Evolutionary conservation across 495 filamentous ascomycete species (phyloP), one percentile per base, ranked within the genome.

Genomic region (Penicillium turbatum): DNA sequence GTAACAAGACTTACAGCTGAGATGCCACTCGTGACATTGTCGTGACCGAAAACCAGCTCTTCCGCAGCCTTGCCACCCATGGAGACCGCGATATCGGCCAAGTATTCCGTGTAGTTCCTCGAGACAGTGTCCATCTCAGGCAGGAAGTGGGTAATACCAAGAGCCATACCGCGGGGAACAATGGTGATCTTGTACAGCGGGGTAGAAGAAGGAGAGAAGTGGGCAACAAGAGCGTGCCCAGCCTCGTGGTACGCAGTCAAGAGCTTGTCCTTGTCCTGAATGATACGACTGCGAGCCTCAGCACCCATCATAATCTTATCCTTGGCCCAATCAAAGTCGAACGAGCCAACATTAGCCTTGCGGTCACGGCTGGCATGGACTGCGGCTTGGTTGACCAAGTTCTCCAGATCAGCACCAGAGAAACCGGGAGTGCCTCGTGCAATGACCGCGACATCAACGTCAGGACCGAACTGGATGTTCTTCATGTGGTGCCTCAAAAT

Each of bases 301-400:
- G 92, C 89, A 41, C 93, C 93, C 89, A 98, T 95, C 75, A 97
- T 86, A 51, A 98, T 89, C 72, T 92, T 95, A 75, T 98, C 93
- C 69, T 95, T 97, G 41, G 93, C 92, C 90, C 90, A 97, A 56
- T 97, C 93, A 48, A 98, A 87, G 64, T 97, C 90, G 16, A 78
- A 66, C 65, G 89, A 85, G 17, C 79, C 74, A 55, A 98, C 91
- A 38, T 82, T 81, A 38, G 70, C 71, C 13, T 84, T 79, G 70
- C 89, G 92, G 46, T 85, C 78, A 66, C 91, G 88, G 66, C 86
- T 89, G 13, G 93, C 93, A 59, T 86, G 90, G 32, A 97, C 85
- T 8, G 93, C 93, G 31, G 93, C 93, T 71, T 96, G 90, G 70
- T 98, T 98, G 60, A 96, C 87, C 57, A 98, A 78, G 64, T 97